Conservation (phyloP, 371 early-diverging fungal species). For the Chytridium lagenaria region DNA sequence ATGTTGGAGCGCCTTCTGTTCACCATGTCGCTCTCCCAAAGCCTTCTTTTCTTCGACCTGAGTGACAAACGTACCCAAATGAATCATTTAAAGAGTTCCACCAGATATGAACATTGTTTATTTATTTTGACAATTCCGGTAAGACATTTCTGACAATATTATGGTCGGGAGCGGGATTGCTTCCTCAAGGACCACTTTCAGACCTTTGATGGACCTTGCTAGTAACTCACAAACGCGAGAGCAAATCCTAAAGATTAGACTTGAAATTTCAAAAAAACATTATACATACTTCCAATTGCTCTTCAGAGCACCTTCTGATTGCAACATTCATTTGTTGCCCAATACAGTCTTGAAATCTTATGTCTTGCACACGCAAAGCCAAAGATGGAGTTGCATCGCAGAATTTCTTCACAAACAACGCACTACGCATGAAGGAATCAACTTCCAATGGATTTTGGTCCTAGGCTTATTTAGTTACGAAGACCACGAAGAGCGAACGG, state of each 20-base stretch:
- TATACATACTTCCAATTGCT: neutral
- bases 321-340: neutral
- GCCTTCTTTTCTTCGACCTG: neutral
- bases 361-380: too few relatives aligned
- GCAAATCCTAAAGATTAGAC: neutral
- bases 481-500: too few relatives aligned
- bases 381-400: too few relatives aligned
- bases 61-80: too few relatives aligned
- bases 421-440: too few relatives aligned
- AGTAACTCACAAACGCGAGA: neutral
- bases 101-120: neutral
- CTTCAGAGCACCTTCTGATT: neutral
- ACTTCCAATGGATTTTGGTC: too few relatives aligned
- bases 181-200: too few relatives aligned
- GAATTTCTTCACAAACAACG: too few relatives aligned
- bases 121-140: constrained; percentile 5
- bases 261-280: neutral
- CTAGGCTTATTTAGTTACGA: too few relatives aligned
- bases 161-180: neutral
- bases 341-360: too few relatives aligned
- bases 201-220: too few relatives aligned
- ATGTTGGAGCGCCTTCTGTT: neutral
- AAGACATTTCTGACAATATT: neutral
- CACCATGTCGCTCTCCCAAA: too few relatives aligned
- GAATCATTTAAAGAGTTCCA: neutral